These are phyloP conservation scores for Ilyonectria sp. DNA, from an alignment of 2,329 filamentous ascomycete species.

Conservation along the genomic window DNA sequence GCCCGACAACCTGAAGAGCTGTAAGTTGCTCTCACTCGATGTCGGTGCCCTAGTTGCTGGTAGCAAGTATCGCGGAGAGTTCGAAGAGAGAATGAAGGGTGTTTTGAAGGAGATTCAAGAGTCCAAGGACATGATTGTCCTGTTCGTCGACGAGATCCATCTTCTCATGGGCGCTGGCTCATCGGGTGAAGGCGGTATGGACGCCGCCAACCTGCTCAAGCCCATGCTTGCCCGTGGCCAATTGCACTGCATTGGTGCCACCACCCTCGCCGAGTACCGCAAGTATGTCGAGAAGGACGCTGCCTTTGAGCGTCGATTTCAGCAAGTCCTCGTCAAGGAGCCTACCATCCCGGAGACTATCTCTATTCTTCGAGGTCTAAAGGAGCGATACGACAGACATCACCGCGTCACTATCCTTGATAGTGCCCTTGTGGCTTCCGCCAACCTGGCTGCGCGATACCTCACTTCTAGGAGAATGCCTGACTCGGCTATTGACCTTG, in stretches of 20 bases:
- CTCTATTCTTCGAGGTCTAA: conserved; percentile 97
- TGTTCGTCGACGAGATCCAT: conserved; percentile 99
- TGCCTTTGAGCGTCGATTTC: conserved; percentile 98
- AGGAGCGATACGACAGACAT: conserved; percentile 98
- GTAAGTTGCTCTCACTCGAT: conserved; percentile 94
- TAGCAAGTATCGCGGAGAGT: conserved; percentile 98
- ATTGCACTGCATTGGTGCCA: conserved; percentile 97
- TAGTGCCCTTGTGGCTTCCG: conserved; percentile 90
- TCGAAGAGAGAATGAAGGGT: conserved; percentile 99
- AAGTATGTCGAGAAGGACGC: conserved; percentile 99
- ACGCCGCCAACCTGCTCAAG: conserved; percentile 97
- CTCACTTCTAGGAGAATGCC: conserved; percentile 92
- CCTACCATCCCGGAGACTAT: conserved; percentile 90
- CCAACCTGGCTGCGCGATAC: conserved; percentile 93
- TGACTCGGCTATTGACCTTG: conserved; percentile 95
- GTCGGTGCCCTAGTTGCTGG: conserved; percentile 96
- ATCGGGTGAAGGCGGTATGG: conserved; percentile 97
- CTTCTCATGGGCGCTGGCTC: conserved; percentile 97
- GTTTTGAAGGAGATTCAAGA: conserved; percentile 97
- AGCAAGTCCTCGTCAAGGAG: conserved; percentile 98
- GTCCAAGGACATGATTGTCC: conserved; percentile 95
- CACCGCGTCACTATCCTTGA: conserved; percentile 98
- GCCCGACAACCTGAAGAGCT: conserved; percentile 93
- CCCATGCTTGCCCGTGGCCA: conserved; percentile 98
- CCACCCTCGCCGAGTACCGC: conserved; percentile 93